Conservation (phyloP, 805 yeast species). For the Starmera dryadoides region DNA sequence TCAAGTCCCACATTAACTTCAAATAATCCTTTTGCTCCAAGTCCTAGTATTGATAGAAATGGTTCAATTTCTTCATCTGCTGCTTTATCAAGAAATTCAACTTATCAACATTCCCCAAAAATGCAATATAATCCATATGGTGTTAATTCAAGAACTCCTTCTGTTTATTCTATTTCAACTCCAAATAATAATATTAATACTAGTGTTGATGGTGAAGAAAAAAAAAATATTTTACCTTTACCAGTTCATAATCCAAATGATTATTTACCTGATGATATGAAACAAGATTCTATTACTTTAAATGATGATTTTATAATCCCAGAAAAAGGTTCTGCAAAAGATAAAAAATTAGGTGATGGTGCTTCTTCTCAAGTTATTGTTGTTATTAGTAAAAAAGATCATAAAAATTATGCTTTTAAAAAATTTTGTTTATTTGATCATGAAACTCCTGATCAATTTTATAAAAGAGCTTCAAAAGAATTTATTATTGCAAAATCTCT, state of each 20-base stretch:
- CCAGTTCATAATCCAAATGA: slow-evolving; percentile 65
- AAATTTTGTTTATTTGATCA: slow-evolving; percentile 51
- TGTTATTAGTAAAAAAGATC: slow-evolving; percentile 28
- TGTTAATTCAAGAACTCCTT: slow-evolving; percentile 28
- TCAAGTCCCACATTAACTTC: too few species aligned
- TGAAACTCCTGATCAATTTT: slow-evolving; percentile 60
- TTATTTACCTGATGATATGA: slow-evolving; percentile 46
- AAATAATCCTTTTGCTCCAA: background rate
- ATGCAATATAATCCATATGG: slow-evolving; percentile 66
- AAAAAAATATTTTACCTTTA: slow-evolving; percentile 43
- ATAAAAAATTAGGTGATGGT: slow-evolving; percentile 58
- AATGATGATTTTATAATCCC: slow-evolving; percentile 48
- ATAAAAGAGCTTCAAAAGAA: slow-evolving; percentile 57
- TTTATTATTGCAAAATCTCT: slow-evolving; percentile 51
- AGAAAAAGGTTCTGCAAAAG: slow-evolving; percentile 26
- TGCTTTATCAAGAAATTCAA: slow-evolving; percentile 7
- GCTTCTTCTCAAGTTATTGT: slow-evolving; percentile 64
- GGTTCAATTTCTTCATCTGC: slow-evolving; percentile 21
- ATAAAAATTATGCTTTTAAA: slow-evolving; percentile 55
- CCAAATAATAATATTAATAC: slow-evolving; percentile 4
- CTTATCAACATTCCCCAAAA: slow-evolving; percentile 22
- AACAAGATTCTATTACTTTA: slow-evolving; percentile 40
- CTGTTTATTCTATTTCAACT: slow-evolving; percentile 15
- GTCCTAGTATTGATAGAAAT: slow-evolving; percentile 12
- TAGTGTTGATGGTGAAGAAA: slow-evolving; percentile 16